phyloP scores from a whole-genome alignment of 129 eudicot genomes.

The Chrysanthemum lavandulifolium region DNA sequence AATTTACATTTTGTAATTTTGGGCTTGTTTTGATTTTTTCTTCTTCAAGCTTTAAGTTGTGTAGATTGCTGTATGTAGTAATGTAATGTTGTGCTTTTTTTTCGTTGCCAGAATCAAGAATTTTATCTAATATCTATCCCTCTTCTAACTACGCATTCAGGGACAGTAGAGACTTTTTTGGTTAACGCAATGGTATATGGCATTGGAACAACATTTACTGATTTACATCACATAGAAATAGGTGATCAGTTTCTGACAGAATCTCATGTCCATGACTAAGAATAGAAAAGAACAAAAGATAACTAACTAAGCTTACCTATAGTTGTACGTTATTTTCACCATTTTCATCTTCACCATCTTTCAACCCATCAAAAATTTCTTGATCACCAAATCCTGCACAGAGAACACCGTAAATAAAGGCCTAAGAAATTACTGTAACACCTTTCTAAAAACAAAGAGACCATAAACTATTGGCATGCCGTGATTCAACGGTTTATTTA shows the following conservation, averaged over 20 bases:
- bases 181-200: background rate
- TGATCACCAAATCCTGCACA: conserved; percentile 82
- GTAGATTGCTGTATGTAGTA: conserved; percentile 8
- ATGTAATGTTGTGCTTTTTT: background rate
- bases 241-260: conserved; percentile 1
- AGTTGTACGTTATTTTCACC: conserved; percentile 40
- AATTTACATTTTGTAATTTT: background rate
- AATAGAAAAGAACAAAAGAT: background rate
- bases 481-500: no score
- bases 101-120: background rate
- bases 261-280: conserved; percentile 14
- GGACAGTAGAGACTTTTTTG: background rate
- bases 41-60: background rate
- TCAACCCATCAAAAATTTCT: conserved; percentile 70
- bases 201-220: background rate
- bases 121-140: no score
- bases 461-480: background rate
- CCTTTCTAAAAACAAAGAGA: background rate
- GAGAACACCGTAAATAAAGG: conserved; percentile 13
- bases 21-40: conserved; percentile 1
- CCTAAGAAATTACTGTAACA: background rate
- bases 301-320: conserved; percentile 28
- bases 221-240: background rate
- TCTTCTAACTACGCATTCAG: conserved; percentile 16
- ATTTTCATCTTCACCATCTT: conserved; percentile 59